Evolutionary conservation across 1,139 yeast species (phyloP).

Genomic region (Diutina siamensis): DNA sequence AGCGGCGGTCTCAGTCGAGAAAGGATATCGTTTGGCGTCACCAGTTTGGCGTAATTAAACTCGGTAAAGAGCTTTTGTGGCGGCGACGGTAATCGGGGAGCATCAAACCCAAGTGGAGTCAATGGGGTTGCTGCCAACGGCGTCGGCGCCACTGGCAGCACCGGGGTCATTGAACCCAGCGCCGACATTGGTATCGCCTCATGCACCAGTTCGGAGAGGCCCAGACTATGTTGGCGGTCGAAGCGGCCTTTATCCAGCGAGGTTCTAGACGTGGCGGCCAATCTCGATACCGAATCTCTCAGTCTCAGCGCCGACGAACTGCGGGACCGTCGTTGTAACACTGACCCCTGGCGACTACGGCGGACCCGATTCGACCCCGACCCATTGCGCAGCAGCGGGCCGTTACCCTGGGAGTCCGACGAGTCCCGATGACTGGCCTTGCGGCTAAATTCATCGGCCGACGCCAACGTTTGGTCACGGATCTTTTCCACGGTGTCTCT

Average conservation of each 20-base stretch:
- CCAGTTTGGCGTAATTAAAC: conserved; percentile 4
- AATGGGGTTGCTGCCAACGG: not conserved
- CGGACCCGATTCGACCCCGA: not conserved
- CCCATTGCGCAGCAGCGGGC: not conserved
- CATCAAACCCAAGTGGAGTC: not conserved
- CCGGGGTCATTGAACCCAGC: not conserved
- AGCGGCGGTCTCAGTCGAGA: not conserved
- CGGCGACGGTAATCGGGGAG: not conserved
- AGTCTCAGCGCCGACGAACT: not conserved
- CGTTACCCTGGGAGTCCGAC: not conserved
- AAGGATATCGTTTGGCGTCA: conserved; percentile 6
- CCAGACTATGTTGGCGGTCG: not conserved
- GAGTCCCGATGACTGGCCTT: not conserved
- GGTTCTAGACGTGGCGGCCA: not conserved
- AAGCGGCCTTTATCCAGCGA: not conserved
- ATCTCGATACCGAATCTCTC: not conserved
- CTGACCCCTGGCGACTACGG: not conserved
- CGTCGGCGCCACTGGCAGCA: not conserved
- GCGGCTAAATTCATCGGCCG: conserved; percentile 1
- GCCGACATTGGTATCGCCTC: not conserved
- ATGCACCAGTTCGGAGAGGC: not conserved
- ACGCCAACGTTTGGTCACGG: not conserved
- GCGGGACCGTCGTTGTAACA: not conserved
- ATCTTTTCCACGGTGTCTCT: conserved; percentile 49
- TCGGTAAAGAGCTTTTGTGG: not conserved